phyloP scores from a whole-genome alignment of 75 land plant species.

The Pseudotsuga menziesii region DNA sequence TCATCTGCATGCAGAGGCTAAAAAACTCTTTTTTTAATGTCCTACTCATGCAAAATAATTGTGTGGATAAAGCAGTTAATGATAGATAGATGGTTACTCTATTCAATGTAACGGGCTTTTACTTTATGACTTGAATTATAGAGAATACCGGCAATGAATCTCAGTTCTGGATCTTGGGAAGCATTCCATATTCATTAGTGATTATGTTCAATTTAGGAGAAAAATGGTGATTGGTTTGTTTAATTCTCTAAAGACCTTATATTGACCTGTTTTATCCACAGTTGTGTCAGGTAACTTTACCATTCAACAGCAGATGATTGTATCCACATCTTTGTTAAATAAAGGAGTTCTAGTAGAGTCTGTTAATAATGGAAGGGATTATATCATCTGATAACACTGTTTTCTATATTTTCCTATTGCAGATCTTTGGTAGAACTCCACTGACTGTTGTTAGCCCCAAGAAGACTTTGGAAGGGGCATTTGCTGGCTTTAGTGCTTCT shows the following conservation, averaged over 20 bases:
- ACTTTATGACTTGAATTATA: too few species aligned
- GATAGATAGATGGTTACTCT: too few species aligned
- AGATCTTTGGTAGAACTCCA: conserved; percentile 92
- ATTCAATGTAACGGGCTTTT: too few species aligned
- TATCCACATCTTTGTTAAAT: neutral
- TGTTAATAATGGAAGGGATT: neutral
- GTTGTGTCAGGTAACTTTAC: neutral
- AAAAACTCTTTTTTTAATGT: neutral
- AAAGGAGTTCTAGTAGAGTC: neutral
- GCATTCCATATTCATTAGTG: too few species aligned
- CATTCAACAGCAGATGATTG: neutral
- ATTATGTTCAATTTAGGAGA: neutral
- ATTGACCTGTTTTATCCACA: neutral
- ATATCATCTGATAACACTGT: neutral
- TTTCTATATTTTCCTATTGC: conserved; percentile 12
- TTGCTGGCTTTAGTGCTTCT: conserved; percentile 76
- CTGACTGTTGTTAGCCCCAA: conserved; percentile 86
- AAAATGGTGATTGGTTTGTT: neutral
- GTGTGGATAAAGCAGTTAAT: too few species aligned
- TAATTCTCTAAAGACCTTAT: neutral
- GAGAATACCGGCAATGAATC: too few species aligned
- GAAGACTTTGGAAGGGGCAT: conserved; percentile 95
- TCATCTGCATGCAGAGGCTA: neutral
- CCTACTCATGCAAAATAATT: neutral
- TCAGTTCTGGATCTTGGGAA: too few species aligned